phyloP scores from a whole-genome alignment of 139 green algal genomes.

The Coelastrella sp. region DNA sequence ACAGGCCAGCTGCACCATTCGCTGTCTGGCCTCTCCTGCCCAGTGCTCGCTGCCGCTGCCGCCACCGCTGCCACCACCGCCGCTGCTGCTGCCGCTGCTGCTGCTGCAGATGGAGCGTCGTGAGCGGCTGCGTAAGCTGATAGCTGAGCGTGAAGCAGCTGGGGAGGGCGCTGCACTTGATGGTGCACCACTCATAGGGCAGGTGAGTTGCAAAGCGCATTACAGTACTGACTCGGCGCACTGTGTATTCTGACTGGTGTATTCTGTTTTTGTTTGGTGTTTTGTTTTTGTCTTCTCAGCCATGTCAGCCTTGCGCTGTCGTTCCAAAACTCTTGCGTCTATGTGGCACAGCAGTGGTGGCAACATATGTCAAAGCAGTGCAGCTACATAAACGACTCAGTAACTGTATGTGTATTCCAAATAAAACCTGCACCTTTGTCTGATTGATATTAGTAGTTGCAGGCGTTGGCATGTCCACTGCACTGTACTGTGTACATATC shows the following conservation, averaged over 20 bases:
- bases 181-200: constrained; percentile 37
- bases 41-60: not conserved
- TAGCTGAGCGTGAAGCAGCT: constrained; percentile 79
- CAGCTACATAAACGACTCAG: too few species aligned
- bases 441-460: too few species aligned
- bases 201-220: too few species aligned
- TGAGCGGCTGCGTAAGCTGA: constrained; percentile 85
- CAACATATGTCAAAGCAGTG: too few species aligned
- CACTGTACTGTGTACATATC: not conserved
- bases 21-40: too few species aligned
- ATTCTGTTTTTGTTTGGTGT: not conserved
- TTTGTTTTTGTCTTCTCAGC: not conserved
- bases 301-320: not conserved
- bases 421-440: too few species aligned
- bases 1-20: too few species aligned
- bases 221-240: too few species aligned
- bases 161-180: constrained; percentile 48
- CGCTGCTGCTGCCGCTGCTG: not conserved
- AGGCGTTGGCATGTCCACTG: too few species aligned
- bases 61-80: not conserved
- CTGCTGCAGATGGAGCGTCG: constrained; percentile 87
- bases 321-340: too few species aligned
- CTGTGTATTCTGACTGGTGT: too few species aligned
- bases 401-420: not conserved
- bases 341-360: too few species aligned